These are phyloP conservation scores for Physaria fendleri DNA, from an alignment of 345 rosid species.

Conservation along the genomic window DNA sequence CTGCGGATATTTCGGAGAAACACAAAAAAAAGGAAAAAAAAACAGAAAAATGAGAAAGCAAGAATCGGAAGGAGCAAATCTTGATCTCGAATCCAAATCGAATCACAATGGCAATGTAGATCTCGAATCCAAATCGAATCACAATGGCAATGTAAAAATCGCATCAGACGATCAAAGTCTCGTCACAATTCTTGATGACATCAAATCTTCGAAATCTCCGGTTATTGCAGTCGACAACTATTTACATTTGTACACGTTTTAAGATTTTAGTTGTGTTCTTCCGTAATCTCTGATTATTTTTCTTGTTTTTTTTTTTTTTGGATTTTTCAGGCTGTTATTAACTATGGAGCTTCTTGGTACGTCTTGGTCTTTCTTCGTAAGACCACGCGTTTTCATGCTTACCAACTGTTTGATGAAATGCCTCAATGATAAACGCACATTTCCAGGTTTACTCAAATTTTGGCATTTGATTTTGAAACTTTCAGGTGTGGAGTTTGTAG, in stretches of 20 bases:
- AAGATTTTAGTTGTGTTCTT: background rate
- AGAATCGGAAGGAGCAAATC: conserved; percentile 2
- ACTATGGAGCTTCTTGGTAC: conserved; percentile 34
- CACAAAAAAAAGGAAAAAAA: background rate
- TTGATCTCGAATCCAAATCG: background rate
- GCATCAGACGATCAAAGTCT: conserved; percentile 22
- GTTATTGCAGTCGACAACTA: background rate
- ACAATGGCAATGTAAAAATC: conserved; percentile 5
- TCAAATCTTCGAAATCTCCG: conserved; percentile 26
- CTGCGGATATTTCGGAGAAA: background rate
- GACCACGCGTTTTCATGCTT: no score
- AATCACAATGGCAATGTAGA: conserved; percentile 6
- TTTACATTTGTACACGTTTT: background rate
- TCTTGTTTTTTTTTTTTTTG: background rate
- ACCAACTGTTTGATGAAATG: conserved; percentile 44
- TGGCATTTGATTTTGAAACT: background rate
- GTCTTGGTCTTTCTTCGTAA: no score
- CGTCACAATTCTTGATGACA: conserved; percentile 17
- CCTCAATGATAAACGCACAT: conserved; percentile 19
- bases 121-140: conserved; percentile 3
- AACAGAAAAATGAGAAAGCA: conserved; percentile 5
- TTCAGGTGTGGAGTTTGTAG: conserved; percentile 84
- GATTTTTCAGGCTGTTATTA: conserved; percentile 23
- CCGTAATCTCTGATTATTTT: background rate
- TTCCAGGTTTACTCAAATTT: background rate